A percentile compares a stretch with the other conserved stretches of the same genome.
Evolutionary conservation across 2,329 filamentous ascomycete species (phyloP).

Genomic region (Arthrobotrys musiformis): DNA sequence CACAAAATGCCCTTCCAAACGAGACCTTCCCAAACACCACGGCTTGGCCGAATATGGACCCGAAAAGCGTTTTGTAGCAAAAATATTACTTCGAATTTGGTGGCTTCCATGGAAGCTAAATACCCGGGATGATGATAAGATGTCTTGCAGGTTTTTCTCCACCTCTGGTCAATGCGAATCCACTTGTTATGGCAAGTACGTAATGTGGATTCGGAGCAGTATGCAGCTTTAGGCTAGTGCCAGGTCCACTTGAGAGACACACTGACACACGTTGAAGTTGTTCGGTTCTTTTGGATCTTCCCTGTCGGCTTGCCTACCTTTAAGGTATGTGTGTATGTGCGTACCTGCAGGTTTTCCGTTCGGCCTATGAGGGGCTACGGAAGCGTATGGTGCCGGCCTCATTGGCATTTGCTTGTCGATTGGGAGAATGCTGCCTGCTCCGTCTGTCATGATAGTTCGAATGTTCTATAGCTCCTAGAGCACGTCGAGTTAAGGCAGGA

Average conservation of each 20-base stretch:
- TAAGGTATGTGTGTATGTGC: too few relatives aligned
- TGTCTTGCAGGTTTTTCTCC: slow-evolving; percentile 17
- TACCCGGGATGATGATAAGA: slow-evolving; percentile 15
- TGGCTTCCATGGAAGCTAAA: slow-evolving; percentile 14
- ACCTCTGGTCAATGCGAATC: slow-evolving; percentile 10
- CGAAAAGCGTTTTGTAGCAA: background rate
- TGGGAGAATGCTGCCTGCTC: slow-evolving; percentile 13
- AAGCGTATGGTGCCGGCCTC: background rate
- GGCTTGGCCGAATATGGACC: slow-evolving; percentile 1
- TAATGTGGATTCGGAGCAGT: slow-evolving; percentile 9
- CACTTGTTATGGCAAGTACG: slow-evolving; percentile 12
- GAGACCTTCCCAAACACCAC: slow-evolving; percentile 45
- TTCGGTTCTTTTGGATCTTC: background rate
- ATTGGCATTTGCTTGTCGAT: slow-evolving; percentile 1
- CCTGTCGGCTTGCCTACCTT: background rate
- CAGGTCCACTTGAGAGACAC: background rate
- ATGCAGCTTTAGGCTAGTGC: slow-evolving; percentile 7
- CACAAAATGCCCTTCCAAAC: background rate
- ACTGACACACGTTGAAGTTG: slow-evolving; percentile 10
- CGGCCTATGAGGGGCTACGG: slow-evolving; percentile 13
- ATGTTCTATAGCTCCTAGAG: background rate
- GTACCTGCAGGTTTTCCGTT: slow-evolving; percentile 18
- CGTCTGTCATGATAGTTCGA: slow-evolving; percentile 8
- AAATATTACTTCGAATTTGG: too few relatives aligned
- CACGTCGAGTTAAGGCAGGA: slow-evolving; percentile 7